Evolutionary conservation across 129 eudicot genomes (phyloP).

Genomic region (Escallonia rubra): DNA sequence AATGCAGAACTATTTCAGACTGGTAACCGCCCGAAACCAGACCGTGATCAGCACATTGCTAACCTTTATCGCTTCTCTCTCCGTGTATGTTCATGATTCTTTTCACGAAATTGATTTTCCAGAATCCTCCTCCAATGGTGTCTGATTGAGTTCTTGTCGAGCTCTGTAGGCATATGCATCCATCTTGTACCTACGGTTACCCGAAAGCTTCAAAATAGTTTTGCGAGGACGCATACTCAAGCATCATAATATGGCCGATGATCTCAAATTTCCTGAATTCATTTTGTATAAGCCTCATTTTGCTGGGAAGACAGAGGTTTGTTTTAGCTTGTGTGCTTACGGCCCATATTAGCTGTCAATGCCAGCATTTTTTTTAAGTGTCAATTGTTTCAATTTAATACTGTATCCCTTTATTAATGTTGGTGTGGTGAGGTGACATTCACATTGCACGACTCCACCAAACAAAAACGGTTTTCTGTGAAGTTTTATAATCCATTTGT

Average conservation of each 20-base stretch:
- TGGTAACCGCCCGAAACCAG: slow-evolving; percentile 7
- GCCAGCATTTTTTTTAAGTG: no score
- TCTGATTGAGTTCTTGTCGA: neutral
- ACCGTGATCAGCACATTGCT: slow-evolving; percentile 43
- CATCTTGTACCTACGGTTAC: slow-evolving; percentile 42
- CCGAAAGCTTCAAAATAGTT: slow-evolving; percentile 30
- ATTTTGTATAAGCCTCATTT: slow-evolving; percentile 44
- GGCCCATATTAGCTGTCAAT: no score
- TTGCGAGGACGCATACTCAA: slow-evolving; percentile 39
- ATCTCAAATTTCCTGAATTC: slow-evolving; percentile 37
- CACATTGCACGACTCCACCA: no score
- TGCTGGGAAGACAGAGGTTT: slow-evolving; percentile 29
- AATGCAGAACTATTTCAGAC: slow-evolving; percentile 24
- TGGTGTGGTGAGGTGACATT: no score
- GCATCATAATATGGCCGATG: slow-evolving; percentile 44
- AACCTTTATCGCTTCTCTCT: slow-evolving; percentile 44
- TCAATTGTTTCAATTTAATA: no score
- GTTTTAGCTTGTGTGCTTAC: neutral
- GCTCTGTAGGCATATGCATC: slow-evolving; percentile 52
- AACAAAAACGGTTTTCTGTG: no score
- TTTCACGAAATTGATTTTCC: neutral
- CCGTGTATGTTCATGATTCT: slow-evolving; percentile 34
- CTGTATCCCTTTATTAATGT: no score
- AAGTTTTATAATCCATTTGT: no score
- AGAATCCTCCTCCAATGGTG: neutral